Conservation (phyloP, 495 filamentous ascomycete genomes). For the Aspergillus hancockii region DNA sequence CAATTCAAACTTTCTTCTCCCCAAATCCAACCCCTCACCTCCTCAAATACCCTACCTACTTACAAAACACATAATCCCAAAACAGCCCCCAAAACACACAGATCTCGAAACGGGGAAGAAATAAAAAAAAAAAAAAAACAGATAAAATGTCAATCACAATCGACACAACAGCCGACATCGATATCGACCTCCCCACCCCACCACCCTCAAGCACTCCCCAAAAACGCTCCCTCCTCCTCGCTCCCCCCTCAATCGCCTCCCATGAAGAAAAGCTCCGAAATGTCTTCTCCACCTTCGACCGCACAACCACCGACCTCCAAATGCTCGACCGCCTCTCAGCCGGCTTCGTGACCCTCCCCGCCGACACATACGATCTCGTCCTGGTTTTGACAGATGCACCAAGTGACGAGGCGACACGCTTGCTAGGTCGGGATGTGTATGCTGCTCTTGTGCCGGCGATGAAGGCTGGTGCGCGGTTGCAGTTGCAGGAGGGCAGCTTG, state of each 20-base stretch:
- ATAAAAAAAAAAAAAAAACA: not conserved
- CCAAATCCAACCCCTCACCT: no score
- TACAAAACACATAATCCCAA: no score
- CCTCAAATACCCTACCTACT: no score
- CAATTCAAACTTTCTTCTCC: not conserved
- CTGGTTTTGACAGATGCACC: conserved; percentile 78
- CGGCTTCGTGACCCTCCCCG: conserved; percentile 76
- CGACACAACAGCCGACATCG: not conserved
- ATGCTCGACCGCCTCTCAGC: conserved; percentile 95
- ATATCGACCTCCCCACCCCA: not conserved
- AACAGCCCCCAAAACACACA: no score
- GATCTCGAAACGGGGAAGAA: no score
- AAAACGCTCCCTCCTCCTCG: conserved; percentile 64
- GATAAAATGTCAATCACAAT: not conserved
- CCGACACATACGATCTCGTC: conserved; percentile 77
- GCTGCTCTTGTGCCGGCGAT: conserved; percentile 64
- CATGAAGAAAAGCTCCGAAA: conserved; percentile 61
- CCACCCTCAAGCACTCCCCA: not conserved
- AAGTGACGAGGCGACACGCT: conserved; percentile 57
- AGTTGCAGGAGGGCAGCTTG: conserved; percentile 66
- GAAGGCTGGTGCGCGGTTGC: conserved; percentile 68
- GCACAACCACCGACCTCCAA: conserved; percentile 79
- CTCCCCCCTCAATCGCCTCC: conserved; percentile 71
- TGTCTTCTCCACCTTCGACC: conserved; percentile 64
- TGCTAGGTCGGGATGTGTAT: conserved; percentile 70